Evolutionary conservation across 805 yeast species (phyloP), one percentile per base, ranked within the genome.

Genomic region (Lipomyces chichibuensis): DNA sequence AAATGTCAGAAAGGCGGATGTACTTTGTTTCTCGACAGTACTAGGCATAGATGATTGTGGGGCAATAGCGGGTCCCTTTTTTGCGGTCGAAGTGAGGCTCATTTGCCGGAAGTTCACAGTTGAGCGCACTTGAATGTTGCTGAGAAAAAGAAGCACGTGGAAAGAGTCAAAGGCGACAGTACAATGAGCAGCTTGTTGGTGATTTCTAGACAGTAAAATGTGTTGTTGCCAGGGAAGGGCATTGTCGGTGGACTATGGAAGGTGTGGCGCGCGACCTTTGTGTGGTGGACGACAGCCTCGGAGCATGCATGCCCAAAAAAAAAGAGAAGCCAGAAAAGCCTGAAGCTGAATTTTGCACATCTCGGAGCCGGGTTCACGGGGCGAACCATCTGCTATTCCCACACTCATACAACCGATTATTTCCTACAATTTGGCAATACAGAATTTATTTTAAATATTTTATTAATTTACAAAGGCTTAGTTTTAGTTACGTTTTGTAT

Each of bases 1-100:
- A 32, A 55, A 17, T 14, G 57, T n/a, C 37, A 54, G 37, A 17
- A n/a, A 1, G 35, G 11, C 37, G 20, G 49, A n/a, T 8, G 49
- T 43, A 2, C 49, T 17, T 11, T 43, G 49, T 43, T 43, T 17
- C 8, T 43, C 49, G 20, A 43, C 49, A 43, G 49, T 17, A 8
- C 49, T 43, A 20, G 62, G 32, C 29, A 65, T 37, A 17, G 51
- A 23, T 32, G 67, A 14, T 23, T 65, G 39, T 43, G 53, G 29
- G 54, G 43, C 57, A 20, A 20, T 20, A 23, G 51, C 43, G 23
- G 53, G 54, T 32, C 52, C 66, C 23, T 23, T 39, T n/a, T 55
- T 55, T 17, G 53, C 6, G 14, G 66, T 27, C 13, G 63, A 51
- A 9, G 63, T 52, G 20, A 60, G 58, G 49, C 63, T 51, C 58